phyloP scores from a whole-genome alignment of 2,329 filamentous ascomycete genomes.

The Cladosporium colombiae region DNA sequence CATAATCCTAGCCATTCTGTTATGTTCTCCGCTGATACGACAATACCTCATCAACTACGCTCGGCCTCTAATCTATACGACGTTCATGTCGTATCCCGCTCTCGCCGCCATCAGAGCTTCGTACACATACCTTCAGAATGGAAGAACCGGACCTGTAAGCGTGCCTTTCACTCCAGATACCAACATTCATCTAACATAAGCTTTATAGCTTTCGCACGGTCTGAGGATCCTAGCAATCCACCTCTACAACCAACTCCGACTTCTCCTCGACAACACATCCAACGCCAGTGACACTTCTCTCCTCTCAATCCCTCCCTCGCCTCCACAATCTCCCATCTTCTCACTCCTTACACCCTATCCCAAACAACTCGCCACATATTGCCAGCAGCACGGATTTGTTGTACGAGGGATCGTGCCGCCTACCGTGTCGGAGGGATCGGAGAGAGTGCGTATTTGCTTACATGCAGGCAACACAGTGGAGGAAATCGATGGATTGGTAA shows the following conservation, averaged over 20 bases:
- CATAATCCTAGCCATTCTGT: conserved; percentile 54
- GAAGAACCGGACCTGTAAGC: conserved; percentile 44
- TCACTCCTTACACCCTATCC: conserved; percentile 61
- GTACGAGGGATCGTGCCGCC: conserved; percentile 68
- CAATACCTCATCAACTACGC: conserved; percentile 75
- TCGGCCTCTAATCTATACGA: conserved; percentile 73
- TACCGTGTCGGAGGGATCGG: conserved; percentile 64
- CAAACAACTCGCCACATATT: conserved; percentile 59
- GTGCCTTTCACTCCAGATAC: not conserved
- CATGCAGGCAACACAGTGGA: conserved; percentile 65
- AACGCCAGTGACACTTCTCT: conserved; percentile 35
- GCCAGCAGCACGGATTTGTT: conserved; percentile 60
- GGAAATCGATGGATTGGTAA: conserved; percentile 58
- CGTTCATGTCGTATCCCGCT: conserved; percentile 63
- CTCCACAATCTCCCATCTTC: conserved; percentile 64
- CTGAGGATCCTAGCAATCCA: conserved; percentile 51
- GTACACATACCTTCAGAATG: conserved; percentile 58
- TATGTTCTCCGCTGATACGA: conserved; percentile 61
- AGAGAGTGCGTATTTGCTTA: conserved; percentile 67
- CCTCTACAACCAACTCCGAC: conserved; percentile 48
- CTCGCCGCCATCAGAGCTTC: conserved; percentile 60
- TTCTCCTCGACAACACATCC: conserved; percentile 31
- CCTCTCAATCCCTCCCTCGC: conserved; percentile 34
- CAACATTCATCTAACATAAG: not conserved
- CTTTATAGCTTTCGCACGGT: conserved; percentile 41